Evolutionary conservation across 768 basidiomycete species (phyloP).

Genomic region (Lyophyllum atratum): DNA sequence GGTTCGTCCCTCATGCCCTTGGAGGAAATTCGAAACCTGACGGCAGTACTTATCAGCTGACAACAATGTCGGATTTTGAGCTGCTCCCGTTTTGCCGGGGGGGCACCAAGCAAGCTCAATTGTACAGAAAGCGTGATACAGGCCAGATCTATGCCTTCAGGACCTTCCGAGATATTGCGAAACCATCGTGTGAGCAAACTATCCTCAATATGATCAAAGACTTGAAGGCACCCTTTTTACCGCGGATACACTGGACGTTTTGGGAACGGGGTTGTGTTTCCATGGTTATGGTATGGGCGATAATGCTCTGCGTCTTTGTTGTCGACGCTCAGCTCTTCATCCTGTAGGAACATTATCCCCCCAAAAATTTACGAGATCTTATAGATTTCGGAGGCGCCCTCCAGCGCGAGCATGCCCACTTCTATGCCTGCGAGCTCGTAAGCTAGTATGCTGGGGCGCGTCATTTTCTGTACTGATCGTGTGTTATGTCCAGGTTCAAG

Average conservation of each 20-base stretch:
- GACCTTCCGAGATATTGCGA: conserved; percentile 17
- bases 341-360: conserved; percentile 34
- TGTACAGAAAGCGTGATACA: conserved; percentile 31
- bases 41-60: conserved; percentile 20
- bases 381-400: conserved; percentile 36
- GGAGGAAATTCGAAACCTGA: not conserved
- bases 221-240: conserved; percentile 37
- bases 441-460: conserved; percentile 9
- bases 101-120: conserved; percentile 9
- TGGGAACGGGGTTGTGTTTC: conserved; percentile 38
- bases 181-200: conserved; percentile 32
- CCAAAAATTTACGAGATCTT: conserved; percentile 30
- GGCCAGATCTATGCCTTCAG: conserved; percentile 33
- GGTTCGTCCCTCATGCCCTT: conserved; percentile 11
- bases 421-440: conserved; percentile 54
- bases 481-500: conserved; percentile 34
- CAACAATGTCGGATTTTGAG: conserved; percentile 36
- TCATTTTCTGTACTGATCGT: not conserved
- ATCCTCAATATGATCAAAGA: conserved; percentile 37
- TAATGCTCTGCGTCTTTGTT: not conserved
- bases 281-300: conserved; percentile 37
- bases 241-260: conserved; percentile 41
- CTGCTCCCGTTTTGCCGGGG: conserved; percentile 16
- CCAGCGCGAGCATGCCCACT: conserved; percentile 33
- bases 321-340: not conserved